Percentiles rank a stretch among this genome's conserved stretches.
These are phyloP conservation scores for Entomortierella lignicola DNA, from an alignment of 192 early-diverging fungal genomes.

Conservation along the genomic window DNA sequence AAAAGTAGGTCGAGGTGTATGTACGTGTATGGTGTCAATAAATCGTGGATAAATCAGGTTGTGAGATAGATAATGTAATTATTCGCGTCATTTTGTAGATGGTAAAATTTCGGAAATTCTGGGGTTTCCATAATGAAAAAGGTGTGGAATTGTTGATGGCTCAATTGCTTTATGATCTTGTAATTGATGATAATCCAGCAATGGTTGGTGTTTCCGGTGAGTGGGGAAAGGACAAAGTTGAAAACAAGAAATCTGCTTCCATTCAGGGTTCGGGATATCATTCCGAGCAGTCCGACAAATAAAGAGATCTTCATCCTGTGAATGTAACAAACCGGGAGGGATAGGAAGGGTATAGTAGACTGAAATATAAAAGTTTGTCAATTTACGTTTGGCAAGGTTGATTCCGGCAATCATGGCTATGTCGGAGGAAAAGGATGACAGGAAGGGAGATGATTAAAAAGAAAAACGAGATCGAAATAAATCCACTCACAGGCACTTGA, in stretches of 20 bases:
- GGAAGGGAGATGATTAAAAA: constrained; percentile 2
- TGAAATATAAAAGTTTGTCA: not conserved
- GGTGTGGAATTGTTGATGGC: not conserved
- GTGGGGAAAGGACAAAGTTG: too few species aligned
- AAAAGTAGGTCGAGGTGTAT: not conserved
- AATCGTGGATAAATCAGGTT: not conserved
- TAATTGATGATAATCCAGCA: too few species aligned
- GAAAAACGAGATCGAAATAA: constrained; percentile 10
- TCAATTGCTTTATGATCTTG: too few species aligned
- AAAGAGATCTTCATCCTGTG: too few species aligned
- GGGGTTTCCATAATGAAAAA: not conserved
- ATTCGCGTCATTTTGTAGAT: not conserved
- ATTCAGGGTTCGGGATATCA: too few species aligned
- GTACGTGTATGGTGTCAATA: not conserved
- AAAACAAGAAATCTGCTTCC: too few species aligned
- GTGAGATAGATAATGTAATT: not conserved
- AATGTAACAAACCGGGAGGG: not conserved
- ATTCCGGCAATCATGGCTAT: constrained; percentile 38
- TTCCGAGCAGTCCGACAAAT: too few species aligned
- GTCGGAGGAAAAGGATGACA: not conserved
- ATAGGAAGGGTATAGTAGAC: not conserved
- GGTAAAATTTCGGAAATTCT: not conserved
- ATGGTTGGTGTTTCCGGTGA: too few species aligned
- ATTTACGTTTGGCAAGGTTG: constrained; percentile 52
- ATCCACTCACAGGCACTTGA: not conserved